Evolutionary conservation across 1,284 basidiomycete genomes (phyloP).

Genomic region (Apiotrichum laibachii): DNA sequence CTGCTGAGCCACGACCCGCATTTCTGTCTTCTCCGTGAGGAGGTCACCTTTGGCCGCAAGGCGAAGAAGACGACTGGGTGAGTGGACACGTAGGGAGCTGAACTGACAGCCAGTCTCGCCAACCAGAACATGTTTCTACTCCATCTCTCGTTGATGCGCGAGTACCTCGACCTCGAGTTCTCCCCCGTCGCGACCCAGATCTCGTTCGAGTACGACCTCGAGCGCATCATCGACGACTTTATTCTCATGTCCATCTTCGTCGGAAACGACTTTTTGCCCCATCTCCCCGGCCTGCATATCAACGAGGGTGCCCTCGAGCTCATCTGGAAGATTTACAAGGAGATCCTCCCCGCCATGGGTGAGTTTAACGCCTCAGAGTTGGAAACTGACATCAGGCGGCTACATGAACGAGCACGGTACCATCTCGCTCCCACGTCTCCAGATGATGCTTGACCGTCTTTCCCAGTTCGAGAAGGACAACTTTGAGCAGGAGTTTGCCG

Average conservation of each 20-base stretch:
- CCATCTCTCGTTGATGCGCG: constrained; percentile 90
- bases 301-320: constrained; percentile 92
- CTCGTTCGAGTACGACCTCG: constrained; percentile 74
- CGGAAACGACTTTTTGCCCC: constrained; percentile 95
- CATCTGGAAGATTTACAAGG: constrained; percentile 93
- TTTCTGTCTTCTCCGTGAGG: constrained; percentile 94
- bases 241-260: constrained; percentile 94
- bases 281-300: constrained; percentile 94
- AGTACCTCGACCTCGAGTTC: constrained; percentile 97
- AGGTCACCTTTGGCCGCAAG: constrained; percentile 93
- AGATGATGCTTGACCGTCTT: constrained; percentile 85
- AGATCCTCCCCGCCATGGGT: constrained; percentile 64
- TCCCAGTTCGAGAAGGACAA: constrained; percentile 79
- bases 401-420: constrained; percentile 89
- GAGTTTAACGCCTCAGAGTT: not conserved
- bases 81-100: constrained; percentile 25
- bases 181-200: constrained; percentile 57
- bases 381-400: constrained; percentile 61
- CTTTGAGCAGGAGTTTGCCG: constrained; percentile 86
- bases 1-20: constrained; percentile 97
- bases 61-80: constrained; percentile 68
- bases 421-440: constrained; percentile 76
- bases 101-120: constrained; percentile 60
- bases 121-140: constrained; percentile 91
- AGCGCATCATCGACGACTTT: constrained; percentile 96